Percentiles rank a stretch among this genome's conserved stretches.
Evolutionary conservation across 2,329 filamentous ascomycete species (phyloP).

Genomic region (Nemania sp.): DNA sequence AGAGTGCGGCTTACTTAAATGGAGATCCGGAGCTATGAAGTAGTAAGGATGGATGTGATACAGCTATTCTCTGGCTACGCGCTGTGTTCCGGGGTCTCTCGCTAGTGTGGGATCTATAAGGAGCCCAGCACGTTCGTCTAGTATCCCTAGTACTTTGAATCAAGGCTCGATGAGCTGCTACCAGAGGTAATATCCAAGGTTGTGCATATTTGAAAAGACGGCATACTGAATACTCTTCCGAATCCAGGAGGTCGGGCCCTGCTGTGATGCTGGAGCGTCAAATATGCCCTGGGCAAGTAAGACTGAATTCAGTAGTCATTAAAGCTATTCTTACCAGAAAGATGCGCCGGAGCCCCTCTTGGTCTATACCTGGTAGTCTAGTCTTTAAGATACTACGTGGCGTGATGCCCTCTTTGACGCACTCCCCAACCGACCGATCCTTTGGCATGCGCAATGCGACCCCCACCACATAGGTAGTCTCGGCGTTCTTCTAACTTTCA

Average conservation of each 20-base stretch:
- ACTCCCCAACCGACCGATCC: background rate
- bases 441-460: background rate
- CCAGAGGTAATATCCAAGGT: background rate
- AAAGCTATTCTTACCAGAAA: background rate
- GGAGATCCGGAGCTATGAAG: background rate
- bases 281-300: background rate
- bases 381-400: background rate
- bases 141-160: constrained; percentile 2
- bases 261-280: background rate
- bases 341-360: background rate
- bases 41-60: background rate
- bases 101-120: background rate
- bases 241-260: background rate
- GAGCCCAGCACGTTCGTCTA: background rate
- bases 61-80: background rate
- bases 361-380: background rate
- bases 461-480: background rate
- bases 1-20: background rate
- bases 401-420: background rate
- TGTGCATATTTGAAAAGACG: background rate
- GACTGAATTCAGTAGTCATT: background rate
- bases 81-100: background rate
- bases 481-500: background rate
- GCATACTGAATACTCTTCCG: background rate
- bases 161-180: background rate